Evolutionary conservation across 106 monocot species (phyloP).

Genomic region (Platanthera zijinensis): DNA sequence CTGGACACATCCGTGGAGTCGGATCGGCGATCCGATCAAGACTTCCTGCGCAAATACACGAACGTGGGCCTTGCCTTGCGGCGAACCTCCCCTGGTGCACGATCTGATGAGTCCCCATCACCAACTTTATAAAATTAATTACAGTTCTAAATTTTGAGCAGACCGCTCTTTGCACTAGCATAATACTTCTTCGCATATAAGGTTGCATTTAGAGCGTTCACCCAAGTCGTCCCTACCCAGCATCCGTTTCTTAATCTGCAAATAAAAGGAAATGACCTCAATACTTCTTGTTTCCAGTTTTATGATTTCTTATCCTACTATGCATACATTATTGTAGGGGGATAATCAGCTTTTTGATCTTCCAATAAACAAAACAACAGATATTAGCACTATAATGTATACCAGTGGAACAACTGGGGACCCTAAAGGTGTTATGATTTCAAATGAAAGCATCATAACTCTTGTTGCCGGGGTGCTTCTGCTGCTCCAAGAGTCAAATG

Average conservation of each 20-base stretch:
- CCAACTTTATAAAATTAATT: too few species aligned
- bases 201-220: too few species aligned
- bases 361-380: constrained; percentile 45
- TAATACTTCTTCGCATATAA: too few species aligned
- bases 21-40: too few species aligned
- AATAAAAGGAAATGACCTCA: not conserved
- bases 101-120: too few species aligned
- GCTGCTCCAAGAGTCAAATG: constrained; percentile 37
- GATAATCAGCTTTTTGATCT: constrained; percentile 56
- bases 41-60: too few species aligned
- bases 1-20: too few species aligned
- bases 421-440: constrained; percentile 92
- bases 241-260: not conserved
- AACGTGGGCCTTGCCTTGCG: too few species aligned
- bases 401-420: constrained; percentile 99
- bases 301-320: not conserved
- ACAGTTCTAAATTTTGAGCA: too few species aligned
- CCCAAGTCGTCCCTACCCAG: too few species aligned
- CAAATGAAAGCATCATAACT: constrained; percentile 69
- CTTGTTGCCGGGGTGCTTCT: constrained; percentile 55
- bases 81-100: too few species aligned
- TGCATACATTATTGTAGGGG: constrained; percentile 33
- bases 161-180: too few species aligned
- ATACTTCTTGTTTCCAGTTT: not conserved
- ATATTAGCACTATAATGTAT: constrained; percentile 97